Evolutionary conservation across 768 basidiomycete genomes (phyloP), one percentile per base, ranked within the genome.

Genomic region (Mycena galopus): DNA sequence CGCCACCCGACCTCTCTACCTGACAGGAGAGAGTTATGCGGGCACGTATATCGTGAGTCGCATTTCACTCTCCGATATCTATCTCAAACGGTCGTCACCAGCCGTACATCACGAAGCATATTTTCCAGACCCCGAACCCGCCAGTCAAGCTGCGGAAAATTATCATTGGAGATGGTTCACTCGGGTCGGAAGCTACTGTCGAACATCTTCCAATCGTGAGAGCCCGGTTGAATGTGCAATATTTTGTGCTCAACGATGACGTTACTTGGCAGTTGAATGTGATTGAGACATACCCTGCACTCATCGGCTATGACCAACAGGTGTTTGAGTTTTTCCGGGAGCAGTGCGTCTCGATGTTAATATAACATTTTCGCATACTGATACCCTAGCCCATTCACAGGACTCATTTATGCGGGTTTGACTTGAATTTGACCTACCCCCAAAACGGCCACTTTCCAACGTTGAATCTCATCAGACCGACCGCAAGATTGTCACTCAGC

Each of bases 21-120:
- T 89, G 30, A 84, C 82, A 0, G 89, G 88, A 2, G 88, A 89
- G 77, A 88, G 87, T 59, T 90, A 90, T 71, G 86, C 89, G 2
- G 89, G 89, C 21, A 82, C 81, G 42, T 88, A 88, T 72, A 88
- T 88, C 61, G 86, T 86, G 44, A 74, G 87, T 76, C 51, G 19
- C 57, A 23, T 14, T 50, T n/a, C 33, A 10, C 57, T 16, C 33
- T 3, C 17, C 9, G 23, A 51, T 4, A 6, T 9, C 50, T 4
- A 9, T 10, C n/a, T n/a, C 29, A 33, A 69, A 62, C 11, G 25
- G 47, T 17, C 53, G n/a, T n/a, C 23, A 5, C 3, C 47, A 89
- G 87, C 87, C 88, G 10, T 89, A 89, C 75, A 89, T 89, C 71
- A 80, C 84, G 33, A 87, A 88, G 77, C 81, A 87, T 11, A 84